Base-by-base conservation (phyloP, 192 early-diverging fungal genomes). In the Spizellomyces sp. region DNA sequence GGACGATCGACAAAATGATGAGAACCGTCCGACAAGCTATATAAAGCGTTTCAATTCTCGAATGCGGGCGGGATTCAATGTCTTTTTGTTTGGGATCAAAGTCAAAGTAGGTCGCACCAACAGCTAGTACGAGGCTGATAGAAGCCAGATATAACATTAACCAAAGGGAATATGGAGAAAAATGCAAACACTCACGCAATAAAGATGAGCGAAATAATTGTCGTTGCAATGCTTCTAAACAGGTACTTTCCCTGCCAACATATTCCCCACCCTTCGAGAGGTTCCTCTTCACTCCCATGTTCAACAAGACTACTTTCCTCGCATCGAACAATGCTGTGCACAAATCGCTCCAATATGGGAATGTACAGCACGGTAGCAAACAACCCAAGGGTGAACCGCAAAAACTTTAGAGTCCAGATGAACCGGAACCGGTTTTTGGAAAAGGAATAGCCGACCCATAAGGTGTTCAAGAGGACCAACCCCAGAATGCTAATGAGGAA, bases 371-470 rank as follows among this genome's bases (percentile, higher is more conserved):
- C 64, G n/a, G 73, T 83, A 0, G 77, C 70, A 50, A 83, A 81
- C 42, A 83, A 45, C 4, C 68, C 77, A 4, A 83, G 60, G 6
- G 71, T 77, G 48, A 73, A 57, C 1, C 82, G 62, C 48, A 83
- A 61, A 6, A 68, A 70, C 62, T 79, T 78, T 17, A 83, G 61
- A 12, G 82, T 80, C 82, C 82, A 83, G 14, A 83, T 81, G 59
- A 79, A 78, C 56, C 73, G 67, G 72, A 83, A 83, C 5, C 61
- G 48, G 64, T 83, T 83, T 58, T 68, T 65, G 2, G 72, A 72
- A 64, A 83, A 83, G 8, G 75, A 76, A 43, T 77, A 81, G 21
- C 79, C 82, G 8, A 81, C 82, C 73, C 69, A 83, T 1, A 75
- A 7, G 5, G 80, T 67, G 65, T 82, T 82, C 9, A 79, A 3